A percentile compares a stretch with the other conserved stretches of the same genome.
Conservation (phyloP, 140 eudicot species). For the Cichorium intybus region DNA sequence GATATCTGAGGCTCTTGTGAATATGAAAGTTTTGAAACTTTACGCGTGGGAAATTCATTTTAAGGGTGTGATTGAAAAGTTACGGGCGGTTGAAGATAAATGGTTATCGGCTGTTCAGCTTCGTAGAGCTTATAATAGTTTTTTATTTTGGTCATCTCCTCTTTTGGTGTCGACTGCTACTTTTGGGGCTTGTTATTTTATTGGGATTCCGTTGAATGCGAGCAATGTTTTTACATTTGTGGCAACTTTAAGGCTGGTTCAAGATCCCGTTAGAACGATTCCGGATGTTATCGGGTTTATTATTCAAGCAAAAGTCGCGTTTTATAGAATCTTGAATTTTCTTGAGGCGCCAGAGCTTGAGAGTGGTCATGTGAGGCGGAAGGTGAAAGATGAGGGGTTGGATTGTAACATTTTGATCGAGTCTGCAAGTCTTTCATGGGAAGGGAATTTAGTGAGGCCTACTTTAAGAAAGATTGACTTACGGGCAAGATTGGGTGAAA, state of each 20-base stretch:
- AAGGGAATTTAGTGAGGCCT: conserved; percentile 52
- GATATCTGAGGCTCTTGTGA: conserved; percentile 78
- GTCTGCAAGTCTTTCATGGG: conserved; percentile 83
- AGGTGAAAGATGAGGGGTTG: conserved; percentile 21
- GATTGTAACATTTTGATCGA: conserved; percentile 41
- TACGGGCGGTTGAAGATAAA: conserved; percentile 59
- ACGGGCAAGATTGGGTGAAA: conserved; percentile 64
- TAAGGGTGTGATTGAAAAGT: conserved; percentile 60
- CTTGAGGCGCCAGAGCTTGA: conserved; percentile 91
- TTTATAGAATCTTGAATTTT: conserved; percentile 67
- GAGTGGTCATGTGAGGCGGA: conserved; percentile 46
- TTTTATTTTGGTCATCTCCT: conserved; percentile 93
- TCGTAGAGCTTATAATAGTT: conserved; percentile 74
- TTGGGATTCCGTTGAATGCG: conserved; percentile 67
- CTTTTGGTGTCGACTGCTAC: conserved; percentile 89
- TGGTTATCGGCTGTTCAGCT: conserved; percentile 85
- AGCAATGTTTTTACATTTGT: conserved; percentile 93
- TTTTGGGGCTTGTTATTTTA: conserved; percentile 83
- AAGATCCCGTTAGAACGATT: conserved; percentile 80
- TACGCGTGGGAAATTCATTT: conserved; percentile 97
- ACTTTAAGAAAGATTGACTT: conserved; percentile 57
- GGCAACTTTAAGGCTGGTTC: conserved; percentile 91
- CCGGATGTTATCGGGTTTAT: conserved; percentile 93
- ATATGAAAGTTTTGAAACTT: conserved; percentile 86
- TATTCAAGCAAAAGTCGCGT: conserved; percentile 92